Conservation (phyloP, 2,329 filamentous ascomycete genomes). For the Fusarium fujikuroi region DNA sequence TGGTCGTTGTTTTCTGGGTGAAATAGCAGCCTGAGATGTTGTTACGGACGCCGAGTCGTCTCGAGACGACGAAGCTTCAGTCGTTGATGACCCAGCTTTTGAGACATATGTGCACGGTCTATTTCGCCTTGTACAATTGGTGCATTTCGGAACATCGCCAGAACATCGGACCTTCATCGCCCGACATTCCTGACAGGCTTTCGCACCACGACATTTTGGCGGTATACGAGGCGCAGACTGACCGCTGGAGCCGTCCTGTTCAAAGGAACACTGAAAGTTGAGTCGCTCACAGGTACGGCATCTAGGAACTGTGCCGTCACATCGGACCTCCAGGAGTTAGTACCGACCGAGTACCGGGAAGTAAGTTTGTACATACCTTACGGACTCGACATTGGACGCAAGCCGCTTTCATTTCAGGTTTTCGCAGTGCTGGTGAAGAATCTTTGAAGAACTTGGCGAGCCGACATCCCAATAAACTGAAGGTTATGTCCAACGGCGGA, state of each 20-base stretch:
- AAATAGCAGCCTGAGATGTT: conserved; percentile 13
- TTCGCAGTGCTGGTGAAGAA: neutral
- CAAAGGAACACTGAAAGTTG: conserved; percentile 44
- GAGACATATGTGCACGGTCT: conserved; percentile 38
- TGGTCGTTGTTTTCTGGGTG: conserved; percentile 20
- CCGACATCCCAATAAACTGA: neutral
- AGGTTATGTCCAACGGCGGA: neutral
- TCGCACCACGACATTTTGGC: conserved; percentile 43
- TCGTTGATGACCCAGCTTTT: conserved; percentile 13
- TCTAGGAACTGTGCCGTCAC: conserved; percentile 40
- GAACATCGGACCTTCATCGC: conserved; percentile 45
- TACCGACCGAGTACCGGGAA: conserved; percentile 38
- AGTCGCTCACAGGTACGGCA: conserved; percentile 44
- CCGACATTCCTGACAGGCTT: conserved; percentile 42
- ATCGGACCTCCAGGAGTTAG: conserved; percentile 46
- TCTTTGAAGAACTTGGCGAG: neutral
- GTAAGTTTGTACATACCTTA: conserved; percentile 33
- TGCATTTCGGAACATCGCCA: conserved; percentile 40
- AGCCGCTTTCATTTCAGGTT: conserved; percentile 40
- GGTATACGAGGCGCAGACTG: conserved; percentile 40
- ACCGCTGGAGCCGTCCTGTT: conserved; percentile 40
- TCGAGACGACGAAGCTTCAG: conserved; percentile 16
- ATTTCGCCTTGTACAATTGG: conserved; percentile 42
- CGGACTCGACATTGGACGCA: conserved; percentile 46
- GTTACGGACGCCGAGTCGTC: conserved; percentile 12